Evolutionary conservation across 1,284 basidiomycete genomes (phyloP), one percentile per base, ranked within the genome.

Genomic region (Marasmius fiardii): DNA sequence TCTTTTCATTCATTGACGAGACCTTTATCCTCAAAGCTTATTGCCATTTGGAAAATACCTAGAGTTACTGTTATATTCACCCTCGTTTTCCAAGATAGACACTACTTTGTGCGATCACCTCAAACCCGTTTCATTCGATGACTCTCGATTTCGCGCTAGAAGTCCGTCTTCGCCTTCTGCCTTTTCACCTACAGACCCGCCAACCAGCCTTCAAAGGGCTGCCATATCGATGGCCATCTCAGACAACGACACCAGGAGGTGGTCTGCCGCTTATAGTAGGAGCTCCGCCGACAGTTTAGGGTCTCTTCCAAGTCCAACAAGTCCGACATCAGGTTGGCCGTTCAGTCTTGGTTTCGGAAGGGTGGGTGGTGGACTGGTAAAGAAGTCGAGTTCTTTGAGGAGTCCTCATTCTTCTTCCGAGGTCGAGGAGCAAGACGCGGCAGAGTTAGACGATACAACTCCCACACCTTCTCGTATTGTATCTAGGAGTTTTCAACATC

Each of bases 11-110:
- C 33, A 10, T 45, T 10, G n/a, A 28, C 54, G 26, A 55, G 31
- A 47, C 21, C 56, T 35, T 51, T 37, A 20, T 33, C n/a, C 45
- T 20, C 39, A 10, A 49, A 78, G 76, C 49, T 58, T 79, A 4
- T 68, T 81, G 35, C 88, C 86, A 0, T 87, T 83, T 59, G 82
- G 77, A 8, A 90, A 88, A 65, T 88, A 79, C 63, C 70, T 88
- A 12, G 86, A 89, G 66, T 67, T 88, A 2, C 69, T 88, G 4
- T 64, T 86, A 6, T 88, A 88, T 65, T 86, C 86, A 0, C 72
- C 79, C 0, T 55, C 68, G 1, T 55, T 86, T 14, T 75, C 72
- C 55, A 64, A 61, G 0, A 60, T 82, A 12, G 64, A 69, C 0
- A 74, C 77, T 0, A 45, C 72, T 0, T 61, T 84, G 1, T 89